A percentile compares a stretch with the other conserved stretches of the same genome.
phyloP scores from a whole-genome alignment of 148 eudicot genomes.

The Vaccinium myrtillus region DNA sequence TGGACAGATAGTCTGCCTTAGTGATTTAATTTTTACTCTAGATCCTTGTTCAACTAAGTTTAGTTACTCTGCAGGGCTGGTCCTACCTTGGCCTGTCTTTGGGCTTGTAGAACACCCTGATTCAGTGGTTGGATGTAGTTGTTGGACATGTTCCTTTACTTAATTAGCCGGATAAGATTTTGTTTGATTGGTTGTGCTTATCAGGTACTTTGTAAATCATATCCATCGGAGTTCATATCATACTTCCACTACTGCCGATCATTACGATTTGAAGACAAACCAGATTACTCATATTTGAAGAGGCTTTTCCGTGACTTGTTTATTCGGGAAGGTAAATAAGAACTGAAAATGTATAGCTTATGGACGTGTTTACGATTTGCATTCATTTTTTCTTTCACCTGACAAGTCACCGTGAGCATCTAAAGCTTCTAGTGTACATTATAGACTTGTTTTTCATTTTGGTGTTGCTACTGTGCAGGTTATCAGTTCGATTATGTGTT shows the following conservation, averaged over 20 bases:
- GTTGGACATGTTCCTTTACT: neutral
- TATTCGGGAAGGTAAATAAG: slow-evolving; percentile 78
- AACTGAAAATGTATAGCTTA: slow-evolving; percentile 1
- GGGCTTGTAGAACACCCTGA: neutral
- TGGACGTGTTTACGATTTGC: neutral
- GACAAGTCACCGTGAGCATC: neutral
- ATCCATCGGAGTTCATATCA: slow-evolving; percentile 91
- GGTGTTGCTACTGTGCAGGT: slow-evolving; percentile 40
- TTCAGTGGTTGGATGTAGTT: neutral
- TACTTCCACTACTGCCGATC: slow-evolving; percentile 93
- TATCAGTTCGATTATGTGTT: slow-evolving; percentile 89
- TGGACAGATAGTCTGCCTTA: neutral
- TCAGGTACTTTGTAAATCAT: slow-evolving; percentile 89
- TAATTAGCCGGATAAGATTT: neutral
- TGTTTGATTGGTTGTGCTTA: slow-evolving; percentile 13
- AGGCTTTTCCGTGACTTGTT: slow-evolving; percentile 93
- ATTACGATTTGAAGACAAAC: slow-evolving; percentile 92
- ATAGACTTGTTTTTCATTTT: slow-evolving; percentile 10
- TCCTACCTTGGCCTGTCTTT: slow-evolving; percentile 9
- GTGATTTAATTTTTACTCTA: neutral
- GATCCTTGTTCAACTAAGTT: neutral
- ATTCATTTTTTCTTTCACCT: neutral
- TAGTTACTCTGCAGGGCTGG: neutral
- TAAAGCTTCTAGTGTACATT: neutral
- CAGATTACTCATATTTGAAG: slow-evolving; percentile 90